Evolutionary conservation across 2,329 filamentous ascomycete species (phyloP).

Genomic region (Cylindrodendrum hubeiense): DNA sequence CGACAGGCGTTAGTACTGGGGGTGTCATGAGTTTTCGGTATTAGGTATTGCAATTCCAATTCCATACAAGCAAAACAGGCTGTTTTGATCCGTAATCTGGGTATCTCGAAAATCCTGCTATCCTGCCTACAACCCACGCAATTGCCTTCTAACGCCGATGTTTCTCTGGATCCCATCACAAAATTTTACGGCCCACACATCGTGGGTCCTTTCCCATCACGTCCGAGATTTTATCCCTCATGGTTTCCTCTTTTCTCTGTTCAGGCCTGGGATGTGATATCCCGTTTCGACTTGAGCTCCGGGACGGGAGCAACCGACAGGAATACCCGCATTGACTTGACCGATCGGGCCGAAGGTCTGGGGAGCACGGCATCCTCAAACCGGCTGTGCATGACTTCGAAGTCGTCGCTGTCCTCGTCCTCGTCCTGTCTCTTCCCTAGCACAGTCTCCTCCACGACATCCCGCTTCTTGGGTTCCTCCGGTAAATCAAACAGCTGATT

Average conservation of each 20-base stretch:
- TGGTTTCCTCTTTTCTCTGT: conserved; percentile 48
- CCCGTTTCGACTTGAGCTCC: conserved; percentile 64
- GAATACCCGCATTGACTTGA: conserved; percentile 71
- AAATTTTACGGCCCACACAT: conserved; percentile 3
- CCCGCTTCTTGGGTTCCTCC: conserved; percentile 47
- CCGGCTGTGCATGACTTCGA: conserved; percentile 69
- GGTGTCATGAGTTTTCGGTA: conserved; percentile 30
- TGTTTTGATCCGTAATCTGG: conserved; percentile 29
- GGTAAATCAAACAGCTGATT: conserved; percentile 66
- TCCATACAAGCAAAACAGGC: conserved; percentile 31
- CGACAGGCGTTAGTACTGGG: conserved; percentile 37
- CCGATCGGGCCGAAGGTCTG: conserved; percentile 56
- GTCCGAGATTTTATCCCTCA: conserved; percentile 14
- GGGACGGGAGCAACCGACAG: conserved; percentile 66
- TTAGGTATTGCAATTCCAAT: conserved; percentile 30
- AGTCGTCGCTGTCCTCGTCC: conserved; percentile 57
- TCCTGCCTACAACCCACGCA: conserved; percentile 3
- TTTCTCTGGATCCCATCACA: neutral
- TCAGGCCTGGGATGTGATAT: conserved; percentile 59
- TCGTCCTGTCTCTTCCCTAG: conserved; percentile 46
- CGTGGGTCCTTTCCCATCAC: neutral
- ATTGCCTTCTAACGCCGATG: conserved; percentile 21
- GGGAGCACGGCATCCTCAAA: conserved; percentile 67
- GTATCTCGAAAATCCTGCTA: conserved; percentile 33
- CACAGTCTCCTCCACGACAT: conserved; percentile 58